A percentile compares a stretch with the other conserved stretches of the same genome.
Conservation (phyloP, 805 yeast genomes). For the Clavispora santaluciae region DNA sequence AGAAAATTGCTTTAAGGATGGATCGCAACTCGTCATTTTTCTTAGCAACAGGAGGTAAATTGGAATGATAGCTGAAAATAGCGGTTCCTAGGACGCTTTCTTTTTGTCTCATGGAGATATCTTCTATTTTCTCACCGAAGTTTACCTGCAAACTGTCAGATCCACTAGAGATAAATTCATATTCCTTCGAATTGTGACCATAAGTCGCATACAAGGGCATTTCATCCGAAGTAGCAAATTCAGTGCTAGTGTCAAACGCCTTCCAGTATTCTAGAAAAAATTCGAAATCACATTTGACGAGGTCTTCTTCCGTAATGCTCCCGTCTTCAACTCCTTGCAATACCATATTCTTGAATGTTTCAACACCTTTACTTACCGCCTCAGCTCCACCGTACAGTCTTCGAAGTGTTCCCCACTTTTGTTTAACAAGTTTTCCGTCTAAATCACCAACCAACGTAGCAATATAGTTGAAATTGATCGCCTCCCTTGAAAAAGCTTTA, state of each 20-base stretch:
- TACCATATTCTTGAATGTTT: conserved; percentile 65
- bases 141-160: conserved; percentile 1
- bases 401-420: conserved; percentile 69
- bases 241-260: conserved; percentile 38
- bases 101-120: conserved; percentile 66
- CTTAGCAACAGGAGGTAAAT: background rate
- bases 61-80: conserved; percentile 37
- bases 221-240: conserved; percentile 22
- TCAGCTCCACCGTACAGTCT: conserved; percentile 40
- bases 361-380: conserved; percentile 57
- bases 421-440: conserved; percentile 42
- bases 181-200: conserved; percentile 45
- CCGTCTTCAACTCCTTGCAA: conserved; percentile 55
- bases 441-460: conserved; percentile 42
- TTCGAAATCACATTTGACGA: conserved; percentile 46
- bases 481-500: conserved; percentile 51
- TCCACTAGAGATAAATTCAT: conserved; percentile 32
- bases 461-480: conserved; percentile 63
- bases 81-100: conserved; percentile 49
- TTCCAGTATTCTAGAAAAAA: conserved; percentile 64
- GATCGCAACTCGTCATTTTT: conserved; percentile 35
- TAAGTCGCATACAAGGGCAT: conserved; percentile 38
- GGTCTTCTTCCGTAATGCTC: conserved; percentile 43
- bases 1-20: conserved; percentile 51
- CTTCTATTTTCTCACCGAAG: conserved; percentile 38